A percentile compares a stretch with the other conserved stretches of the same genome.
Conservation (phyloP, 2,329 filamentous ascomycete genomes). For the Lecanicillium sp. region DNA sequence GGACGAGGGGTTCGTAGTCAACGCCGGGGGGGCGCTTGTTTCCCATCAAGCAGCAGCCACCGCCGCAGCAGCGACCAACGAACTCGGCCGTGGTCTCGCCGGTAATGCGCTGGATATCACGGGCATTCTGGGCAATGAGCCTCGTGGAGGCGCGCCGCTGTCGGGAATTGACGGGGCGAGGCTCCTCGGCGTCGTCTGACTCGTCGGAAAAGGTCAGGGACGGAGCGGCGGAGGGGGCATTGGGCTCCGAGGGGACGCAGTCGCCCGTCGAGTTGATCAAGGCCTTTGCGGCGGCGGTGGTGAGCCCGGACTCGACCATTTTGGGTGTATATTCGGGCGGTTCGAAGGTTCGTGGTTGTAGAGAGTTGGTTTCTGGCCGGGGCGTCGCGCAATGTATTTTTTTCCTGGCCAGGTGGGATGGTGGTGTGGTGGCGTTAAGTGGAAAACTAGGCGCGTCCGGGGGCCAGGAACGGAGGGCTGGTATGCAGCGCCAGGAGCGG, state of each 20-base stretch:
- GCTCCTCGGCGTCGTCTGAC: conserved; percentile 53
- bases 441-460: conserved; percentile 9
- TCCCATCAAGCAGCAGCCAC: conserved; percentile 55
- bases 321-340: conserved; percentile 14
- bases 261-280: conserved; percentile 34
- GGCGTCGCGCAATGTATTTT: conserved; percentile 4
- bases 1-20: conserved; percentile 45
- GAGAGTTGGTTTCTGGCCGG: not conserved
- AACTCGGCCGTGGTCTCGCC: conserved; percentile 57
- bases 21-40: conserved; percentile 39
- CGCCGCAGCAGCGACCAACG: conserved; percentile 58
- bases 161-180: conserved; percentile 38
- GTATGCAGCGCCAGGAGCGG: conserved; percentile 2
- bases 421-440: conserved; percentile 11
- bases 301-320: conserved; percentile 26
- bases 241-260: conserved; percentile 40
- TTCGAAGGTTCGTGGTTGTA: not conserved
- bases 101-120: conserved; percentile 57
- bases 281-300: conserved; percentile 29
- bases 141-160: conserved; percentile 63
- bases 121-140: conserved; percentile 57
- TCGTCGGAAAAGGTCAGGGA: conserved; percentile 59
- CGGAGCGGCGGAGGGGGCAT: conserved; percentile 45
- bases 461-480: too few relatives aligned
- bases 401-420: not conserved